These are phyloP conservation scores for Nakazawaea wyomingensis DNA, from an alignment of 805 yeast genomes.

Conservation along the genomic window DNA sequence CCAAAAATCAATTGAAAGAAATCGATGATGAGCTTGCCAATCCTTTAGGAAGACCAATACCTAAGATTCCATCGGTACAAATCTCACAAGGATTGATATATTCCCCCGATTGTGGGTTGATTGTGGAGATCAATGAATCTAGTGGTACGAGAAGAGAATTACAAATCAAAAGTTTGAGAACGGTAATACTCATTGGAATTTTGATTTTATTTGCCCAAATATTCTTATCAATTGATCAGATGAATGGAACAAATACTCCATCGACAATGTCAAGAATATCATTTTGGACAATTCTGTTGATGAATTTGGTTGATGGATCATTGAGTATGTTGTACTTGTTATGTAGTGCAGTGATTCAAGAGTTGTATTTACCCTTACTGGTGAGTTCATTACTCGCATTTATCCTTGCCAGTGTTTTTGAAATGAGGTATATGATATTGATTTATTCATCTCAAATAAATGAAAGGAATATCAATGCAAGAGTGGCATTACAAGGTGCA, in stretches of 20 bases:
- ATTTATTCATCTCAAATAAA: slow-evolving; percentile 68
- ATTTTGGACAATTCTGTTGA: slow-evolving; percentile 58
- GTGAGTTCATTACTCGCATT: slow-evolving; percentile 67
- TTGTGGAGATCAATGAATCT: slow-evolving; percentile 33
- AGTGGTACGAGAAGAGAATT: slow-evolving; percentile 59
- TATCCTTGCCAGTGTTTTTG: slow-evolving; percentile 67
- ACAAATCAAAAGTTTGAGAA: slow-evolving; percentile 30
- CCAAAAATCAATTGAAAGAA: slow-evolving; percentile 44
- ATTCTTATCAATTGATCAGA: slow-evolving; percentile 57
- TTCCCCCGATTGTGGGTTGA: slow-evolving; percentile 85
- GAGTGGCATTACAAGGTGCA: slow-evolving; percentile 62
- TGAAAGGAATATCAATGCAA: slow-evolving; percentile 60
- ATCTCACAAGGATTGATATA: slow-evolving; percentile 58
- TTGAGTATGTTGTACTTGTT: slow-evolving; percentile 58
- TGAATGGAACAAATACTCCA: slow-evolving; percentile 70
- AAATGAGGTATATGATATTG: slow-evolving; percentile 64
- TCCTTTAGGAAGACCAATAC: slow-evolving; percentile 79
- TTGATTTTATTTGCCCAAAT: slow-evolving; percentile 47
- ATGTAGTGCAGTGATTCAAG: slow-evolving; percentile 47
- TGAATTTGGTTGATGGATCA: slow-evolving; percentile 66
- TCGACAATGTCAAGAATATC: slow-evolving; percentile 73
- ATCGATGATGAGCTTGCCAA: slow-evolving; percentile 68
- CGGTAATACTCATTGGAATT: slow-evolving; percentile 37
- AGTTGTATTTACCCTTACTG: slow-evolving; percentile 60
- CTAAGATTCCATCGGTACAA: slow-evolving; percentile 48